These are phyloP conservation scores for Acanthamoeba polyphaga DNA, from an alignment of 208 protist species.

Conservation along the genomic window DNA sequence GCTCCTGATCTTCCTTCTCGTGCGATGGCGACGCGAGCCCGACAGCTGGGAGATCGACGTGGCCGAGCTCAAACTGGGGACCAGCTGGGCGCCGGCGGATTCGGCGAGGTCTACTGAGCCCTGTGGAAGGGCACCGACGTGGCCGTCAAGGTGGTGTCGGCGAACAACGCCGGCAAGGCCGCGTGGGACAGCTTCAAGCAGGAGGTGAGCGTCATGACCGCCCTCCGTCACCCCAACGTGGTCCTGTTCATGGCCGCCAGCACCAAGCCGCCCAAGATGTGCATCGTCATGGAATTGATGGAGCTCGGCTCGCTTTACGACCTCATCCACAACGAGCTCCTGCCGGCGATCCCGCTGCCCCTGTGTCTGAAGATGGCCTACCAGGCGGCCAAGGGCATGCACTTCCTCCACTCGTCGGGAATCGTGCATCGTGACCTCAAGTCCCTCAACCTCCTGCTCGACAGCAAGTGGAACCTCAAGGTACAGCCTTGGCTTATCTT, in stretches of 20 bases:
- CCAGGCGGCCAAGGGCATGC: no score
- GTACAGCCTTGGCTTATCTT: not conserved
- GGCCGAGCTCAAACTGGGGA: constrained; percentile 28
- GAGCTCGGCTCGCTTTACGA: constrained; percentile 61
- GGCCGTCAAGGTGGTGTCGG: constrained; percentile 59
- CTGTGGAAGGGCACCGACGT: constrained; percentile 72
- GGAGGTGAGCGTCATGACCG: constrained; percentile 82
- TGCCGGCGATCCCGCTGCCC: constrained; percentile 30
- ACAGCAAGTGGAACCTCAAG: constrained; percentile 73
- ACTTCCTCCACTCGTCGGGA: no score
- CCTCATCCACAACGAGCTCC: constrained; percentile 47
- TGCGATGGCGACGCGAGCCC: not conserved
- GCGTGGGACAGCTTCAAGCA: constrained; percentile 49
- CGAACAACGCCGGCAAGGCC: not conserved
- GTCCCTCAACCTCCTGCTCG: not conserved
- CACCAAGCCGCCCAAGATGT: not conserved
- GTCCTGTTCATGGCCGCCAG: constrained; percentile 86
- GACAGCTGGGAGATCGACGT: constrained; percentile 70
- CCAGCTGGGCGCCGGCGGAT: constrained; percentile 45
- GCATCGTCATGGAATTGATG: not conserved
- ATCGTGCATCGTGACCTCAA: no score
- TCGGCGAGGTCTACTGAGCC: constrained; percentile 54
- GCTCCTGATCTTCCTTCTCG: not conserved
- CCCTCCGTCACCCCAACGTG: constrained; percentile 84
- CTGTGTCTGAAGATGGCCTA: constrained; percentile 33